Percentiles rank a stretch among this genome's conserved stretches.
These are phyloP conservation scores for Henckelia pumila DNA, from an alignment of 257 asterid genomes.

Conservation along the genomic window DNA sequence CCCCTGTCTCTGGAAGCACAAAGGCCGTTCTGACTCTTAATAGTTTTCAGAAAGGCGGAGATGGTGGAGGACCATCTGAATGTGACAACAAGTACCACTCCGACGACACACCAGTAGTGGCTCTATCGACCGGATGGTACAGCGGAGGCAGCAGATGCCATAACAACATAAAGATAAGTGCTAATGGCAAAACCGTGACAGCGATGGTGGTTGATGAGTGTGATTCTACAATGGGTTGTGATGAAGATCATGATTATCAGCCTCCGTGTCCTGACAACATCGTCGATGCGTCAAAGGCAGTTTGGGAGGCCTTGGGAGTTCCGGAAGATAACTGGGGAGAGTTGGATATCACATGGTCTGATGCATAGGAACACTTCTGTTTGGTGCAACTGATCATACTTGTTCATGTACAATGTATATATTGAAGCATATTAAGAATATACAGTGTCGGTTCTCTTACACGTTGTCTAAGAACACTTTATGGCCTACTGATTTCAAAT, in stretches of 20 bases:
- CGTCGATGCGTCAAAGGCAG: constrained; percentile 46
- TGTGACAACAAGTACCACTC: constrained; percentile 42
- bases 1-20: constrained; percentile 27
- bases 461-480: too few relatives aligned
- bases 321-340: constrained; percentile 35
- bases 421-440: too few relatives aligned
- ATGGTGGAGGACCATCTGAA: constrained; percentile 43
- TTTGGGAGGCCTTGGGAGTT: constrained; percentile 44
- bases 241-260: constrained; percentile 42
- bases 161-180: constrained; percentile 26
- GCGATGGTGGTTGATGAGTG: constrained; percentile 49
- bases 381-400: too few relatives aligned
- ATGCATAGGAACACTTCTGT: too few relatives aligned
- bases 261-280: constrained; percentile 53
- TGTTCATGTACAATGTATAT: too few relatives aligned
- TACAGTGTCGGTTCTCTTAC: too few relatives aligned
- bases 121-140: constrained; percentile 48
- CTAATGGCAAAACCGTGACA: constrained; percentile 34
- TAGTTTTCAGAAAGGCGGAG: constrained; percentile 48
- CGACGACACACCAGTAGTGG: constrained; percentile 37
- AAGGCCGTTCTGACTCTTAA: constrained; percentile 40
- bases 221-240: constrained; percentile 51
- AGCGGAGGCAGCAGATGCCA: constrained; percentile 34
- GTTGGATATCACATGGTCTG: constrained; percentile 44
- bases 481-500: too few relatives aligned